Conservation (phyloP, 2,329 filamentous ascomycete genomes). For the Sclerotinia borealis region DNA sequence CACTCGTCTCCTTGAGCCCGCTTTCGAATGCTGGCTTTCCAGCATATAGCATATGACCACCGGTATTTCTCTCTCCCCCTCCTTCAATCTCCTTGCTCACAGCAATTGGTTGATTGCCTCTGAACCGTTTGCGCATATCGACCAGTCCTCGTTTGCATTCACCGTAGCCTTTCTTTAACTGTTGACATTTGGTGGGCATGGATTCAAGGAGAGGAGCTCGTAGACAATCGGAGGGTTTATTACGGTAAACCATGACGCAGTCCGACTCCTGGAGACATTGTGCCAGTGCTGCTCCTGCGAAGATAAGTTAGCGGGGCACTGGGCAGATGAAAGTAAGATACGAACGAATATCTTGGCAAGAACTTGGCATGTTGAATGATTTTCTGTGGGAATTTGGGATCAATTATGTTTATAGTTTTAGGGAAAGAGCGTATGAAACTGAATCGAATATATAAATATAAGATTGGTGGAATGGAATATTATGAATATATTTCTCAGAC, state of each 20-base stretch:
- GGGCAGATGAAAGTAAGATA: conserved; percentile 1
- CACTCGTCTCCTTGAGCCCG: conserved; percentile 58
- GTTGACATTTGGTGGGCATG: conserved; percentile 82
- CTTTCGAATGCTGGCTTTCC: conserved; percentile 65
- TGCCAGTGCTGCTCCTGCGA: conserved; percentile 80
- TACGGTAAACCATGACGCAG: conserved; percentile 88
- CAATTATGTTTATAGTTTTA: background rate
- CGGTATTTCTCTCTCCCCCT: conserved; percentile 35
- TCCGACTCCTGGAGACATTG: conserved; percentile 94
- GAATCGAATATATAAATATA: too few species aligned
- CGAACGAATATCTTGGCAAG: conserved; percentile 91
- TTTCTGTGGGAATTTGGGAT: background rate
- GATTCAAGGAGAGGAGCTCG: conserved; percentile 73
- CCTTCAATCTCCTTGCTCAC: conserved; percentile 55
- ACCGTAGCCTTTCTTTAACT: conserved; percentile 86
- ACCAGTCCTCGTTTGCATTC: conserved; percentile 95
- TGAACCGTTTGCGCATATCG: conserved; percentile 97
- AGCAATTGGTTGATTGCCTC: conserved; percentile 82
- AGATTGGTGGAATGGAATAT: background rate
- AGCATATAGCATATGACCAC: conserved; percentile 68
- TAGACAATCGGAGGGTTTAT: conserved; percentile 82
- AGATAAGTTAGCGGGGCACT: conserved; percentile 10
- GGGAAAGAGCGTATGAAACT: too few species aligned
- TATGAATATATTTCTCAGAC: background rate
- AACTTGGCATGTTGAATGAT: conserved; percentile 67